Conservation (phyloP, 805 yeast genomes). For the Metschnikowia cubensis region DNA sequence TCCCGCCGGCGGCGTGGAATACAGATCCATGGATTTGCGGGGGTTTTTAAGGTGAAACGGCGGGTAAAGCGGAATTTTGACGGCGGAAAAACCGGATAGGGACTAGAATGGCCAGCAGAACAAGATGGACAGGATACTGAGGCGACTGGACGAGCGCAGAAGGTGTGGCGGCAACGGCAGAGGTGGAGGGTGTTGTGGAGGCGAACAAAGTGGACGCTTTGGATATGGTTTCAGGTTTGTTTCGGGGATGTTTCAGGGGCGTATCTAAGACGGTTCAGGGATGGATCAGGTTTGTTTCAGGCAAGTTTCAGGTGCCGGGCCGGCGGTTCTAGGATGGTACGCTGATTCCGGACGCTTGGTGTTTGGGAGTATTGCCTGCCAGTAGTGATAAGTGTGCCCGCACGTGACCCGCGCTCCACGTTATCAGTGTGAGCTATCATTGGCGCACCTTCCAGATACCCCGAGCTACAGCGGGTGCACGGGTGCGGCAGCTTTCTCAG, state of each 20-base stretch:
- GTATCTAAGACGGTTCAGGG: background rate
- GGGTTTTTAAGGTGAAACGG: constrained; percentile 17
- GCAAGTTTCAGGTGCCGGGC: background rate
- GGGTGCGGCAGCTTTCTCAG: too few species aligned
- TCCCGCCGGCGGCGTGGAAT: constrained; percentile 5
- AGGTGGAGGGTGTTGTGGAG: background rate
- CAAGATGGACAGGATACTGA: too few species aligned
- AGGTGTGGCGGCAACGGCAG: background rate
- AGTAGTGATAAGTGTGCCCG: constrained; percentile 2
- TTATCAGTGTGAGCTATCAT: constrained; percentile 4
- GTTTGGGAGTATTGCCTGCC: constrained; percentile 1
- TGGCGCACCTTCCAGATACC: background rate
- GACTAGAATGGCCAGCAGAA: background rate
- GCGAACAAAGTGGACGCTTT: background rate
- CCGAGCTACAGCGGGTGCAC: background rate
- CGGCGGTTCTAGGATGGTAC: background rate
- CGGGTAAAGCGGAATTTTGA: constrained; percentile 17
- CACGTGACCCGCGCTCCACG: constrained; percentile 3
- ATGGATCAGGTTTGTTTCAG: background rate
- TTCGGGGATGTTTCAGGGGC: background rate
- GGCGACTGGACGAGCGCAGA: background rate
- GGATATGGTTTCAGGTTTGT: background rate
- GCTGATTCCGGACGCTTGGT: background rate
- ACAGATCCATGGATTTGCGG: constrained; percentile 9
- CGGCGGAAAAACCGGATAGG: background rate